Conservation (phyloP, 164 flowering plant genomes). For the Vitis vinifera region ASM3070453v1 NC_081810.1:2119001-2119500, state of each 20-base stretch:
- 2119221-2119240: slow-evolving; percentile 29
- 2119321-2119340: slow-evolving; percentile 10
- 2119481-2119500: slow-evolving; percentile 24
- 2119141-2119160: slow-evolving; percentile 73
- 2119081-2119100: slow-evolving; percentile 45
- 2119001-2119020: not conserved
- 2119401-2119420: slow-evolving; percentile 15
- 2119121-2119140: slow-evolving; percentile 54
- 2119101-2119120: slow-evolving; percentile 45
- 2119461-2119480: slow-evolving; percentile 28
- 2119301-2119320: slow-evolving; percentile 9
- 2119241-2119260: slow-evolving; percentile 24
- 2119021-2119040: not conserved
- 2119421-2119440: slow-evolving; percentile 34
- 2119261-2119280: slow-evolving; percentile 29
- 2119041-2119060: slow-evolving; percentile 92
- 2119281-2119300: slow-evolving; percentile 23
- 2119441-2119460: slow-evolving; percentile 32
- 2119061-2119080: slow-evolving; percentile 92
- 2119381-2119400: slow-evolving; percentile 10
- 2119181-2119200: slow-evolving; percentile 89
- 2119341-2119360: slow-evolving; percentile 8
- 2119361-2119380: too few relatives aligned
- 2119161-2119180: slow-evolving; percentile 89
- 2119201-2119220: slow-evolving; percentile 62